Base-by-base conservation (phyloP, 192 early-diverging fungal genomes). In the Linnemannia zychae region DNA sequence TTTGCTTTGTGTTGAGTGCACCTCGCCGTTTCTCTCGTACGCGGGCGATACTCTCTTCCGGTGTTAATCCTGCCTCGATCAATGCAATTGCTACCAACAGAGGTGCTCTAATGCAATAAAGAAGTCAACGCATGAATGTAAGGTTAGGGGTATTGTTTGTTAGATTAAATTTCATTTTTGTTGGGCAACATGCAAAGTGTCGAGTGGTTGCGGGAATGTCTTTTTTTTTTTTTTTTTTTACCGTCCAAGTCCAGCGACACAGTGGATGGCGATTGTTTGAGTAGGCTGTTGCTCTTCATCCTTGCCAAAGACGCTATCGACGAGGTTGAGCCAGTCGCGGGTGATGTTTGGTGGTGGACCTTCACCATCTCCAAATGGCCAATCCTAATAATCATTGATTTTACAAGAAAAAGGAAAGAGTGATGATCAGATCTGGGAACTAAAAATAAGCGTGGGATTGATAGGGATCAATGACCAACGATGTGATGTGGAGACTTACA, bases 211-310 rank as follows among this genome's bases (percentile, higher is more conserved):
- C n/a, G n/a, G n/a, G n/a, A n/a, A n/a, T n/a, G n/a, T n/a, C n/a
- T n/a, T n/a, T n/a, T n/a, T n/a, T n/a, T n/a, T n/a, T n/a, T n/a
- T n/a, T 63, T 31, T 3, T 63, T 31, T 38, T 77, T 84, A 94
- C 93, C 93, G 88, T 80, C 95, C 95, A 24, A 96, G 87, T 7
- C 95, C 95, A 40, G 95, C 95, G 13, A 96, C 94, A 85, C 95
- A 96, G 78, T 96, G 95, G 52, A 92, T 92, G 12, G 93, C 94
- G 82, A 93, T 91, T 18, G 81, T 17, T 33, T 87, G 79, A 1
- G 82, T 34, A 3, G 87, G 89, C 28, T 46, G 79, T 33, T 87
- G 52, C 20, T 68, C 79, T 20, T 37, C 74, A 36, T 88, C 73
- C 37, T 84, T 81, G 40, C 76, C 76, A 44, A 92, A 90, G 52